Conservation (phyloP, 305 asterid species). For the Fraxinus dipetala region DNA sequence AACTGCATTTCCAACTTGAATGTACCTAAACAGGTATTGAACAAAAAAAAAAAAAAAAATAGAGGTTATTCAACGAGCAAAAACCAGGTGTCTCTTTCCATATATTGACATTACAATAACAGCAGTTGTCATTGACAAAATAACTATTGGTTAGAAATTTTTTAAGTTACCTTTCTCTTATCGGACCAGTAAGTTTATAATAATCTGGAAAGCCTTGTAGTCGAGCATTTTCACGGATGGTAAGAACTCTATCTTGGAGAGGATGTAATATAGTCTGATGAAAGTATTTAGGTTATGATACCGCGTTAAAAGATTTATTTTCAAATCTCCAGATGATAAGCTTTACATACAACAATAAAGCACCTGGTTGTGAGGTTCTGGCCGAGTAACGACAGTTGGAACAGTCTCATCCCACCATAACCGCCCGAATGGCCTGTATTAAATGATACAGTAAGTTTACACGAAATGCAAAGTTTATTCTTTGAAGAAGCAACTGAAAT, state of each 20-base stretch:
- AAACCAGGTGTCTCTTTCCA: not conserved
- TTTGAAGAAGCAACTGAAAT: not conserved
- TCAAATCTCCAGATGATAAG: not conserved
- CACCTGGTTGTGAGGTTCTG: slow-evolving; percentile 60
- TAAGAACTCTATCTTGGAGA: slow-evolving; percentile 60
- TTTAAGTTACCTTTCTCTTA: slow-evolving; percentile 58
- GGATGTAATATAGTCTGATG: slow-evolving; percentile 65
- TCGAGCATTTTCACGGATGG: slow-evolving; percentile 81
- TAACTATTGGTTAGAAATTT: not conserved
- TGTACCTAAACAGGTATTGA: slow-evolving; percentile 43
- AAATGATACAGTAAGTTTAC: not conserved
- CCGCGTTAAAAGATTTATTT: not conserved
- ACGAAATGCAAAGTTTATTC: not conserved
- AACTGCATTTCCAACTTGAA: slow-evolving; percentile 91
- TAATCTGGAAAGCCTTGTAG: slow-evolving; percentile 90
- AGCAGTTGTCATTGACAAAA: not conserved
- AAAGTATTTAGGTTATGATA: not conserved
- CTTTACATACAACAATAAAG: not conserved
- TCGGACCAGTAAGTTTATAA: slow-evolving; percentile 62
- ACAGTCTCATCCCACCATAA: slow-evolving; percentile 92
- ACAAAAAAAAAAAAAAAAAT: not conserved
- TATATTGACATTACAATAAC: not conserved
- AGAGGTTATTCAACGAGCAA: not conserved
- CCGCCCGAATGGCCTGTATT: slow-evolving; percentile 83
- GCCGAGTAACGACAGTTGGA: slow-evolving; percentile 74